Evolutionary conservation across 208 protist species (phyloP), one percentile per base, ranked within the genome.

Genomic region (Lotmaria passim): DNA sequence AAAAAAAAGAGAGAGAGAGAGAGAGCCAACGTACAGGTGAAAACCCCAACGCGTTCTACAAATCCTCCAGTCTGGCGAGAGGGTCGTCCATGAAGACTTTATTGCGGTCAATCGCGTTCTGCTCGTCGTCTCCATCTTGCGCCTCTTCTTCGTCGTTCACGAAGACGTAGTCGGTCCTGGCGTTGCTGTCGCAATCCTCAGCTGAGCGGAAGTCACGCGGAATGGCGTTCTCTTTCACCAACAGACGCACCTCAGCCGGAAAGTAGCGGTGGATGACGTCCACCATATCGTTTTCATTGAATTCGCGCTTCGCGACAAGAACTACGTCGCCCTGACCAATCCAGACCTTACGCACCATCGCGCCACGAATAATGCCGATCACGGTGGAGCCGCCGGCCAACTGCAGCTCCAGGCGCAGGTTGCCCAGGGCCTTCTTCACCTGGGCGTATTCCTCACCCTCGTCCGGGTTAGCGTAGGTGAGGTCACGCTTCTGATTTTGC

Each of bases 381-480:
- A 89, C 88, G 46, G 81, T 87, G 39, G 75, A 79, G 15, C 91
- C 91, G 30, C 85, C 83, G 0, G 87, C 78, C 8, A 96, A 71
- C 75, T 93, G 83, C 17, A 98, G 96, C 79, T 99, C 96, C 8
- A 99, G 63, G 50, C 98, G 90, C 43, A 98, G 94, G 75, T 99
- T 99, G 36, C 99, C 99, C 24, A 99, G 90, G 64, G 99, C 97
- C 51, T 83, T 90, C 38, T 94, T 82, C 14, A 99, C 97, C 75
- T 98, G 94, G 2, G 95, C 99, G 83, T 99, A 99, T 77, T 99
- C 97, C 89, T 99, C 98, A 23, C 95, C 95, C 43, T 98, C 96
- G 34, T 99, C 97, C 51, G 98, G 94, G 63, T 90, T 76, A 34
- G 89, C 89, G 59, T 98, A 96, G 24, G 97, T 85, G 44, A 99